phyloP scores from a whole-genome alignment of 148 eudicot genomes.

The Arbutus unedo region DNA sequence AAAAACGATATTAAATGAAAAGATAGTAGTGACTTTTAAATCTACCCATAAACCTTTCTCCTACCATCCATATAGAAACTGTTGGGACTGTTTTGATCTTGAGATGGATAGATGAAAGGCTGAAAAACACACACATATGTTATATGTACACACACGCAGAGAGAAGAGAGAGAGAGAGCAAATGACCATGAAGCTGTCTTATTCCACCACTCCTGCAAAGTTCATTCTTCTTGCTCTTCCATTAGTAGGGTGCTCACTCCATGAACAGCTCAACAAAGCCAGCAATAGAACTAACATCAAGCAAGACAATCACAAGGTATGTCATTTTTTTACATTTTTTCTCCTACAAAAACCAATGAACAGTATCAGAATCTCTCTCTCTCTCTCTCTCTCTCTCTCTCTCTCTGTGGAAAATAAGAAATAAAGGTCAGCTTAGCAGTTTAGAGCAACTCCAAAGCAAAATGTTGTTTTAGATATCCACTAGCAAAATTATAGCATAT shows the following conservation, averaged over 20 bases:
- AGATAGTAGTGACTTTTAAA: neutral
- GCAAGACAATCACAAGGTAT: conserved; percentile 16
- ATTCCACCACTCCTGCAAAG: neutral
- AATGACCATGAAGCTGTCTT: neutral
- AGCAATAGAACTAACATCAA: conserved; percentile 6
- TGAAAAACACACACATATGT: neutral
- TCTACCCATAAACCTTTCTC: neutral
- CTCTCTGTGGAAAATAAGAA: too few relatives aligned
- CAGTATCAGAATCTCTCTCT: too few relatives aligned
- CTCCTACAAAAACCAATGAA: neutral
- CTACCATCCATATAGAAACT: neutral
- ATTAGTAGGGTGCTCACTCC: conserved; percentile 15
- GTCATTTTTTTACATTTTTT: neutral
- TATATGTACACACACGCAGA: too few relatives aligned
- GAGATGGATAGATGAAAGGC: conserved; percentile 10
- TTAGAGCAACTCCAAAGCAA: neutral
- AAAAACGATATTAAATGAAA: neutral
- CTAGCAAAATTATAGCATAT: too few relatives aligned
- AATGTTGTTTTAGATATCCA: neutral
- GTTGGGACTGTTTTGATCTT: neutral
- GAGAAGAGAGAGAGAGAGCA: conserved; percentile 7
- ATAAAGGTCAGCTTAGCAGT: neutral
- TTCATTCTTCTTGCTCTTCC: neutral
- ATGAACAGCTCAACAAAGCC: conserved; percentile 8
- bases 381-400: too few relatives aligned